Evolutionary conservation across 179 eudicot species (phyloP).

Genomic region (Heliamphora pulchella): DNA sequence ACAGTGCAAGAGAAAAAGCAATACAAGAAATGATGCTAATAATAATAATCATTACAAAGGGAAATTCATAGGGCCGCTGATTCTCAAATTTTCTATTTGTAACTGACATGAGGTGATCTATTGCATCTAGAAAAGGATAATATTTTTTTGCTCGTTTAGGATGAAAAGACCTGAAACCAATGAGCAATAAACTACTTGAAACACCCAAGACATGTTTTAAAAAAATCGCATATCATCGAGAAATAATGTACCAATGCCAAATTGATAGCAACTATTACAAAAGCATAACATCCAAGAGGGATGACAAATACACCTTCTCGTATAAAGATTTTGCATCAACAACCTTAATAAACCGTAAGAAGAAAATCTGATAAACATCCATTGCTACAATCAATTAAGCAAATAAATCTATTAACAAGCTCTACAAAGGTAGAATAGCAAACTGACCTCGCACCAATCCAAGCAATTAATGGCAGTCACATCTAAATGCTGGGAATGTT

Average conservation of each 20-base stretch:
- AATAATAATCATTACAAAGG: too few species aligned
- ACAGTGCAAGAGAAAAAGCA: not conserved
- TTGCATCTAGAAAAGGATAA: too few species aligned
- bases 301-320: not conserved
- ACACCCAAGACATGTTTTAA: not conserved
- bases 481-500: slow-evolving; percentile 27
- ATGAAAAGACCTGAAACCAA: not conserved
- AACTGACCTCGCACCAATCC: slow-evolving; percentile 67
- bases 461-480: slow-evolving; percentile 57
- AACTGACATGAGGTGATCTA: too few species aligned
- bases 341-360: not conserved
- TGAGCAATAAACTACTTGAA: not conserved
- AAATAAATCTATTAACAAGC: not conserved
- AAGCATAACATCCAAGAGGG: not conserved
- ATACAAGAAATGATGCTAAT: not conserved
- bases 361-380: not conserved
- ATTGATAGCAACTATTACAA: not conserved
- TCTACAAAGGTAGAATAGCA: not conserved
- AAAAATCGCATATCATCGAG: not conserved
- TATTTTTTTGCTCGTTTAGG: too few species aligned
- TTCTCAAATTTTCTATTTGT: too few species aligned
- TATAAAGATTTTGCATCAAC: not conserved
- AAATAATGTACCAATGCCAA: not conserved
- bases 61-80: too few species aligned
- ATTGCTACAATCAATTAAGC: not conserved